Base-by-base conservation (phyloP, 441 rosid genomes). In the Pelargonium fulgidum region DNA sequence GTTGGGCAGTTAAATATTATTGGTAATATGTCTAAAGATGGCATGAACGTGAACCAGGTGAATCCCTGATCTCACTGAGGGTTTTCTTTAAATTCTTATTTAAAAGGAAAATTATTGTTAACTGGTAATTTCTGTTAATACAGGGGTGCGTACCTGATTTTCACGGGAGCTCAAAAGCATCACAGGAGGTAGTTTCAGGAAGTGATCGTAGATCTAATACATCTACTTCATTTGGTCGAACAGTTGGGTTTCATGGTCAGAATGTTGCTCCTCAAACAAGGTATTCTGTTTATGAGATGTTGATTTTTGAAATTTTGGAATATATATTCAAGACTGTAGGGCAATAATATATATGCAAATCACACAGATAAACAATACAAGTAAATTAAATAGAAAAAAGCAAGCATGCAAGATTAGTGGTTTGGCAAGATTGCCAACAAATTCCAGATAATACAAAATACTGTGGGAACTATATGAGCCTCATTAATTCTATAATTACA, bases 31-130 rank as follows among this genome's bases (percentile, higher is more conserved):
- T 68, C 86, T 64, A 59, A 73, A 68, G 68, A 16, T 58, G 36
- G 71, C 39, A 50, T 69, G 44, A 72, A 66, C 71, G 65, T 77
- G 62, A 75, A 75, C 62, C 76, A 83, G 83, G 85, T 83, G 64
- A 76, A 58, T 64, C 48, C 68, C 65, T 12, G 24, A 6, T 39
- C 9, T 65, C 17, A 16, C 7, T 29, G 56, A 64, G 24, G 48
- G 6, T 3, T 0, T 7, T 36, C 56, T n/a, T 14, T 0, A 48
- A 50, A 16, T 47, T 19, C 22, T 33, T 65, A 65, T 62, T 64
- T 61, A 48, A 52, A 36, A 36, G 41, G 41, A 36, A 36, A 36
- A 5, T 36, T 45, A 16, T 14, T 44, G n/a, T 64, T 52, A 47
- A 10, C 11, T 64, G 16, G 36, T n/a, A 26, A 56, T 41, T n/a